Evolutionary conservation across 495 filamentous ascomycete species (phyloP).

Genomic region (Trichoderma parareesei): DNA sequence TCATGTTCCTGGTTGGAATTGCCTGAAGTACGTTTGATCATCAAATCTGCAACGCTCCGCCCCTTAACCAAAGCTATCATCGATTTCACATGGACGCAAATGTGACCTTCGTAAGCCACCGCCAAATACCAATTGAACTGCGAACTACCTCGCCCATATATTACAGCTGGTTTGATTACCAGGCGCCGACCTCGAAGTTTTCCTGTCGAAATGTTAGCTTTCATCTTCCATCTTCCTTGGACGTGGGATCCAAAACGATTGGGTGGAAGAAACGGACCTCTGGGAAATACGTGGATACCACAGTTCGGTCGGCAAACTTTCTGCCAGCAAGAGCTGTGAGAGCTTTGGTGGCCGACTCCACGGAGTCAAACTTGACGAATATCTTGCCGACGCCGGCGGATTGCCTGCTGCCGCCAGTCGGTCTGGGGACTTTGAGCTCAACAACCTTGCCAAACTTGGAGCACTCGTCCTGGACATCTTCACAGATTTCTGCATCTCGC

Average conservation of each 20-base stretch:
- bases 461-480: conserved; percentile 89
- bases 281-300: conserved; percentile 91
- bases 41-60: background rate
- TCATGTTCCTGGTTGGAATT: background rate
- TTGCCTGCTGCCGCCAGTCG: conserved; percentile 69
- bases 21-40: background rate
- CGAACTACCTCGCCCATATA: too few species aligned
- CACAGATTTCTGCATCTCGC: conserved; percentile 67
- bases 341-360: conserved; percentile 73
- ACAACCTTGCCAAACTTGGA: conserved; percentile 77
- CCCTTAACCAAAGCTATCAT: background rate
- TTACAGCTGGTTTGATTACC: conserved; percentile 37
- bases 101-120: background rate
- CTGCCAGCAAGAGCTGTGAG: conserved; percentile 80
- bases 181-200: conserved; percentile 70
- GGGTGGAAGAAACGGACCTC: conserved; percentile 50
- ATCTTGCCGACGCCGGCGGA: conserved; percentile 94
- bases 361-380: conserved; percentile 81
- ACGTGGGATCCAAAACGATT: background rate
- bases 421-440: conserved; percentile 84
- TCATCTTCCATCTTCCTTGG: too few species aligned
- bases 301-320: conserved; percentile 91
- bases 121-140: conserved; percentile 4
- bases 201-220: conserved; percentile 41
- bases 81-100: background rate